Conservation (phyloP, 2,329 filamentous ascomycete species). For the Fusarium staphyleae region DNA sequence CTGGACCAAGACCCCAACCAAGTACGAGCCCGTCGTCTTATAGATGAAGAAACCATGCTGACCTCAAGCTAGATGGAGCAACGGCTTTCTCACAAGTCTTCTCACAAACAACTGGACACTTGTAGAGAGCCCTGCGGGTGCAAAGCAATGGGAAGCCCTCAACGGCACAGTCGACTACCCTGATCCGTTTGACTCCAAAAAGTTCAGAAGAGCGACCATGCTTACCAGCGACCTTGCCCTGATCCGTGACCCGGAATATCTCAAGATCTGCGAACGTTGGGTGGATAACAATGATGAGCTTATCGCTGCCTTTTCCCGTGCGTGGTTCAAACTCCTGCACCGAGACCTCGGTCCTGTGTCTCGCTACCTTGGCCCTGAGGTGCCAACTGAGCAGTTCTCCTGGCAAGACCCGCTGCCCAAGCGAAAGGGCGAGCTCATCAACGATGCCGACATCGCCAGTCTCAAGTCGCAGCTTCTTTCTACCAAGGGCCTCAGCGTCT, state of each 20-base stretch:
- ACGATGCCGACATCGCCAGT: constrained; percentile 66
- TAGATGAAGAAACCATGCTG: background rate
- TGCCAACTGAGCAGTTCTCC: constrained; percentile 71
- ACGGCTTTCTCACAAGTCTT: constrained; percentile 76
- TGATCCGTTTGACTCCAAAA: constrained; percentile 71
- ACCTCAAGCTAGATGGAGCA: constrained; percentile 63
- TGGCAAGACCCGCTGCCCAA: constrained; percentile 79
- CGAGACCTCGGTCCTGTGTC: constrained; percentile 77
- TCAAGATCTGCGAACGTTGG: constrained; percentile 78
- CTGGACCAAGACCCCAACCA: constrained; percentile 78
- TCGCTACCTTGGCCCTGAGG: constrained; percentile 77
- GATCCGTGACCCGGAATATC: constrained; percentile 73
- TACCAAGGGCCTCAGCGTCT: constrained; percentile 61
- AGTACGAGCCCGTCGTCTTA: constrained; percentile 44
- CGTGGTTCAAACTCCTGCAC: constrained; percentile 86
- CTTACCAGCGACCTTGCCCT: constrained; percentile 77
- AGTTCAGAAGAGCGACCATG: constrained; percentile 80
- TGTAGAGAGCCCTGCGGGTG: constrained; percentile 76
- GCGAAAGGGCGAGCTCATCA: constrained; percentile 63
- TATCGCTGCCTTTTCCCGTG: constrained; percentile 71
- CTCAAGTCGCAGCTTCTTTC: constrained; percentile 74
- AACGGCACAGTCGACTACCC: constrained; percentile 71
- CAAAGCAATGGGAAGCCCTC: constrained; percentile 82
- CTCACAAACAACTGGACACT: constrained; percentile 82
- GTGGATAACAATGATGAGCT: constrained; percentile 73